phyloP scores from a whole-genome alignment of 257 asterid species.

The Anisodus tanguticus region DNA sequence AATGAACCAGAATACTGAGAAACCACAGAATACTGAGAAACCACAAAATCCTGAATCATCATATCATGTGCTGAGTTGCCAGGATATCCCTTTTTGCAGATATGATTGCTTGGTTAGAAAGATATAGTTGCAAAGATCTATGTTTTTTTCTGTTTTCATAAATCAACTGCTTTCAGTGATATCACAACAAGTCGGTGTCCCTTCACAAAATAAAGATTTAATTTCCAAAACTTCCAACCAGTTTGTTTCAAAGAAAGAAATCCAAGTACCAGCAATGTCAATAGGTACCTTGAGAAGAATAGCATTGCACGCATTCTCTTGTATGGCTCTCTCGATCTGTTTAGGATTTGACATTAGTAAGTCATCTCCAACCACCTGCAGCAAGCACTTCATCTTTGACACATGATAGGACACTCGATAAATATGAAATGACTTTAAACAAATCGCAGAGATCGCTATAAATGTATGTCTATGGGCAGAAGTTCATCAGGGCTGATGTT shows the following conservation, averaged over 20 bases:
- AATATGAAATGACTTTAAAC: background rate
- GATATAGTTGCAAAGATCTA: background rate
- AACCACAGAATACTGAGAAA: slow-evolving; percentile 21
- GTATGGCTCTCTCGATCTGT: slow-evolving; percentile 86
- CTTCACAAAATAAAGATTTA: slow-evolving; percentile 9
- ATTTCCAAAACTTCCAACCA: slow-evolving; percentile 2
- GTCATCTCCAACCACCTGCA: slow-evolving; percentile 94
- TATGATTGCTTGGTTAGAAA: background rate
- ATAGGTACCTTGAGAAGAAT: slow-evolving; percentile 80
- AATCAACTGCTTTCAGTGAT: background rate
- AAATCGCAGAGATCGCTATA: background rate
- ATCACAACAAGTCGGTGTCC: background rate
- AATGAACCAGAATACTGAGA: background rate
- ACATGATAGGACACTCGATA: background rate
- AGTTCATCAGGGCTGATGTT: slow-evolving; percentile 31
- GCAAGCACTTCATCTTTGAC: slow-evolving; percentile 27
- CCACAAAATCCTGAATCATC: too few relatives aligned
- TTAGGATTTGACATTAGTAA: slow-evolving; percentile 86
- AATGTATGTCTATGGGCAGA: background rate
- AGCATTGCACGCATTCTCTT: slow-evolving; percentile 84
- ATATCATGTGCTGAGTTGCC: slow-evolving; percentile 20
- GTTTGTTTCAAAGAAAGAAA: slow-evolving; percentile 27
- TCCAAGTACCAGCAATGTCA: slow-evolving; percentile 31
- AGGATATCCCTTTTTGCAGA: background rate
- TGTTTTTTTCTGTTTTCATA: background rate